phyloP scores from a whole-genome alignment of 805 yeast genomes.

The Saccharomyces kudriavzevii region DNA sequence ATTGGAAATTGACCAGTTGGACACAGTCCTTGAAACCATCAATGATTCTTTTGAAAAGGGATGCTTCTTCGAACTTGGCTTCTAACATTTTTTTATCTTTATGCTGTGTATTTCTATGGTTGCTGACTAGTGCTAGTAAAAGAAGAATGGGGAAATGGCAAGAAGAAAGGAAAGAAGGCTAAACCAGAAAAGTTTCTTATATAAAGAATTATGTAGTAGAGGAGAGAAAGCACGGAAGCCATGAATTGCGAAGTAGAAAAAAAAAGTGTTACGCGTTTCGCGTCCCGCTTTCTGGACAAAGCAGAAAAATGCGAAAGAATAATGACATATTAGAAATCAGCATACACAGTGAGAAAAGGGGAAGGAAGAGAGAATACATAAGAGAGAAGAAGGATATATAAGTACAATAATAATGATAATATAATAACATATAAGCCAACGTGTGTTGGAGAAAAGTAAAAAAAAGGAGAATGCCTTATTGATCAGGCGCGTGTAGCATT shows the following conservation, averaged over 20 bases:
- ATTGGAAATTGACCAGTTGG: constrained; percentile 90
- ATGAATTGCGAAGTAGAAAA: background rate
- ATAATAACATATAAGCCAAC: background rate
- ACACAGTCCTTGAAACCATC: constrained; percentile 94
- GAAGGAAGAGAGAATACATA: background rate
- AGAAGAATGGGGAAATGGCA: background rate
- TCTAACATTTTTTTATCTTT: constrained; percentile 63
- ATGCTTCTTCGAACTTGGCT: constrained; percentile 92
- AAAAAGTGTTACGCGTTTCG: constrained; percentile 5
- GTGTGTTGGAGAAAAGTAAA: background rate
- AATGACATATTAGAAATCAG: constrained; percentile 2
- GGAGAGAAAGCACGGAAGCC: background rate
- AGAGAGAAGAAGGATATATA: constrained; percentile 4
- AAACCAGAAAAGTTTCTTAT: background rate
- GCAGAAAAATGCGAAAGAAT: background rate
- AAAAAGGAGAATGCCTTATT: background rate
- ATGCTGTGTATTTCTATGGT: background rate
- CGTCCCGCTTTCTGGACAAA: background rate
- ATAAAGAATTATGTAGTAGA: background rate
- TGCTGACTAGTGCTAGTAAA: background rate
- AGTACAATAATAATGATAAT: constrained; percentile 3
- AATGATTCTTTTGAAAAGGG: constrained; percentile 81
- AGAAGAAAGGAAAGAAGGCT: background rate
- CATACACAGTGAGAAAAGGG: background rate
- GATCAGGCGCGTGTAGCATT: constrained; percentile 34